These are phyloP conservation scores for Colletotrichum musae DNA, from an alignment of 2,329 filamentous ascomycete species.

Conservation along the genomic window DNA sequence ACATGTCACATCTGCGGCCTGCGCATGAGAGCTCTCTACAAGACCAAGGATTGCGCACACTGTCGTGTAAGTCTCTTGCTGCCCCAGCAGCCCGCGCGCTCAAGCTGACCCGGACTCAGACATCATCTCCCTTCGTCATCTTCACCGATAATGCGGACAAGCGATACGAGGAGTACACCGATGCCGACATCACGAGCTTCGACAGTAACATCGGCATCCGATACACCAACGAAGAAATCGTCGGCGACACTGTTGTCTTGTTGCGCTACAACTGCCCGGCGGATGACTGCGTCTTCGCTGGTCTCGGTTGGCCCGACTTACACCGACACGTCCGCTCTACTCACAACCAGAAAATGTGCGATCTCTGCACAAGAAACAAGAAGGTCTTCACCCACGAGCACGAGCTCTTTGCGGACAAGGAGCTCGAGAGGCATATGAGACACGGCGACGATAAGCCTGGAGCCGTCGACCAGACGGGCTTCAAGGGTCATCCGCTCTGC, in stretches of 20 bases:
- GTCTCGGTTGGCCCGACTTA: slow-evolving; percentile 72
- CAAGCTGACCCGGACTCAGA: slow-evolving; percentile 58
- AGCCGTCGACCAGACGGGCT: slow-evolving; percentile 91
- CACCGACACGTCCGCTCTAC: slow-evolving; percentile 84
- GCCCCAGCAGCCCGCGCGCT: background rate
- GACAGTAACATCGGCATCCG: slow-evolving; percentile 92
- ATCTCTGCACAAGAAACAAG: slow-evolving; percentile 92
- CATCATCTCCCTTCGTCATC: slow-evolving; percentile 84
- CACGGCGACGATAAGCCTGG: slow-evolving; percentile 93
- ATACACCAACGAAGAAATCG: slow-evolving; percentile 90
- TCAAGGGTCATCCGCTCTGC: slow-evolving; percentile 95
- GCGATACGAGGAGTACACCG: slow-evolving; percentile 86
- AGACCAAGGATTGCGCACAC: slow-evolving; percentile 96
- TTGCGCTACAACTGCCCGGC: slow-evolving; percentile 97
- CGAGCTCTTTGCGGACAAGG: slow-evolving; percentile 86
- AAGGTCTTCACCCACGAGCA: slow-evolving; percentile 99
- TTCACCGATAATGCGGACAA: slow-evolving; percentile 91
- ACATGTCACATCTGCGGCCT: slow-evolving; percentile 97
- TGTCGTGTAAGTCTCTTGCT: slow-evolving; percentile 76
- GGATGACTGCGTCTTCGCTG: slow-evolving; percentile 83
- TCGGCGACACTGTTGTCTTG: slow-evolving; percentile 89
- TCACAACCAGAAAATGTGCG: slow-evolving; percentile 92
- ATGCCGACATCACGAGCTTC: slow-evolving; percentile 79
- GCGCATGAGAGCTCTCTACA: slow-evolving; percentile 92
- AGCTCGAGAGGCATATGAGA: slow-evolving; percentile 89